These are phyloP conservation scores for Mesotaenium endlicherianum DNA, from an alignment of 139 green algal species.

Conservation along the genomic window DNA sequence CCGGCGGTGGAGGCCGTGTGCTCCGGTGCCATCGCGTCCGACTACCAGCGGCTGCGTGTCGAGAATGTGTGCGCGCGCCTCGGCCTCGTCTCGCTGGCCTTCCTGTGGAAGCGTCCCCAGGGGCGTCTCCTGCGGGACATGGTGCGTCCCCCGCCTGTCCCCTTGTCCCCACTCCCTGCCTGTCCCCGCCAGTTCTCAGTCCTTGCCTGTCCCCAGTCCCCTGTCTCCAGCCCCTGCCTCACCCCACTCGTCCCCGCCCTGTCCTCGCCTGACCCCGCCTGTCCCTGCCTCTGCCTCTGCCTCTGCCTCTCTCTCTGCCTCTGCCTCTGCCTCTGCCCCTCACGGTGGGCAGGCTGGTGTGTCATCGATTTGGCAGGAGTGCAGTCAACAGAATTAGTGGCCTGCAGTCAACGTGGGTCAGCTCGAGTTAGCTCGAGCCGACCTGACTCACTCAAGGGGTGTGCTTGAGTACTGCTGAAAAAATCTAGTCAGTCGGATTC, in stretches of 20 bases:
- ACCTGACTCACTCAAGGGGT: no score
- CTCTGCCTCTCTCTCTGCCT: not conserved
- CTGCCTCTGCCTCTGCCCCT: not conserved
- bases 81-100: slow-evolving; percentile 82
- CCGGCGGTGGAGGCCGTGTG: slow-evolving; percentile 69
- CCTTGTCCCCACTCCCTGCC: not conserved
- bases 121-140: slow-evolving; percentile 65
- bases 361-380: no score
- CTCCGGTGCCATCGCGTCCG: slow-evolving; percentile 87
- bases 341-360: no score
- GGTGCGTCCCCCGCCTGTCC: not conserved
- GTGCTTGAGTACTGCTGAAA: no score
- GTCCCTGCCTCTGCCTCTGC: not conserved
- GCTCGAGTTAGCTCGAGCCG: no score
- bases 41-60: slow-evolving; percentile 95
- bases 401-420: no score
- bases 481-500: no score
- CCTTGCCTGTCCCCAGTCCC: no score
- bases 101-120: slow-evolving; percentile 89
- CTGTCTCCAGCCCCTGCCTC: not conserved
- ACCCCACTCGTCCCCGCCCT: not conserved
- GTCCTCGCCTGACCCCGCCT: not conserved
- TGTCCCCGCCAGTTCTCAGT: not conserved
- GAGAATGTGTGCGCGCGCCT: slow-evolving; percentile 82
- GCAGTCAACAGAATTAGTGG: no score